phyloP scores from a whole-genome alignment of 108 stramenopile genomes.

The Discostella stelligeroides region DNA sequence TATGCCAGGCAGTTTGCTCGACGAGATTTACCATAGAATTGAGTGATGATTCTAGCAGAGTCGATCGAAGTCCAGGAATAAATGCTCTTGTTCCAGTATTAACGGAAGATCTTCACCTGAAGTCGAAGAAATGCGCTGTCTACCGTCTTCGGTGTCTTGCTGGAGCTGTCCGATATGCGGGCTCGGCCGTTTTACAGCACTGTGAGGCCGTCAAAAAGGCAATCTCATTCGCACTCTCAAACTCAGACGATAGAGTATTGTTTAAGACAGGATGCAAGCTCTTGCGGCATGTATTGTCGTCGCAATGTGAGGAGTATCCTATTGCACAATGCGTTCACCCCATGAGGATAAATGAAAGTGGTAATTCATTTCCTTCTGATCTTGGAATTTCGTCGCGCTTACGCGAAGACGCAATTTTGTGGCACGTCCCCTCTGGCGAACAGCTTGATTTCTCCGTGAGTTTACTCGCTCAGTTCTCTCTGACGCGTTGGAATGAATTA shows the following conservation, averaged over 20 bases:
- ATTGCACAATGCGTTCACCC: constrained; percentile 49
- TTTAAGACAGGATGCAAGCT: constrained; percentile 90
- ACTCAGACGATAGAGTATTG: constrained; percentile 68
- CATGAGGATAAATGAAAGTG: constrained; percentile 18
- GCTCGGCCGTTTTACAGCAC: constrained; percentile 60
- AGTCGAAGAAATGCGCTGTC: constrained; percentile 72
- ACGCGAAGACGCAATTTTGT: constrained; percentile 53
- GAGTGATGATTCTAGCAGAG: constrained; percentile 11
- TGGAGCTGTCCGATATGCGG: constrained; percentile 77
- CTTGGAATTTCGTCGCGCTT: constrained; percentile 57
- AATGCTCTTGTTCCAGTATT: constrained; percentile 74
- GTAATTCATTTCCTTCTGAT: constrained; percentile 4
- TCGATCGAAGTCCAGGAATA: constrained; percentile 65
- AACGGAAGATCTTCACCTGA: constrained; percentile 64
- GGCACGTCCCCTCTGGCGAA: constrained; percentile 75
- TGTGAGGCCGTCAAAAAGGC: constrained; percentile 53
- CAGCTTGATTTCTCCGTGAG: constrained; percentile 70
- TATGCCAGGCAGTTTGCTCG: constrained; percentile 76
- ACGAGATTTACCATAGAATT: constrained; percentile 49
- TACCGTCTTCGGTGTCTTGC: constrained; percentile 83
- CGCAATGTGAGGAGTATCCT: constrained; percentile 80
- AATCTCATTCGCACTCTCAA: constrained; percentile 64
- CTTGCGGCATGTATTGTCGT: constrained; percentile 77
- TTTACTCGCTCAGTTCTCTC: constrained; percentile 44
- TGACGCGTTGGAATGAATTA: constrained; percentile 33